Conservation (phyloP, 306 rosid genomes). For the Vigna angularis region DNA sequence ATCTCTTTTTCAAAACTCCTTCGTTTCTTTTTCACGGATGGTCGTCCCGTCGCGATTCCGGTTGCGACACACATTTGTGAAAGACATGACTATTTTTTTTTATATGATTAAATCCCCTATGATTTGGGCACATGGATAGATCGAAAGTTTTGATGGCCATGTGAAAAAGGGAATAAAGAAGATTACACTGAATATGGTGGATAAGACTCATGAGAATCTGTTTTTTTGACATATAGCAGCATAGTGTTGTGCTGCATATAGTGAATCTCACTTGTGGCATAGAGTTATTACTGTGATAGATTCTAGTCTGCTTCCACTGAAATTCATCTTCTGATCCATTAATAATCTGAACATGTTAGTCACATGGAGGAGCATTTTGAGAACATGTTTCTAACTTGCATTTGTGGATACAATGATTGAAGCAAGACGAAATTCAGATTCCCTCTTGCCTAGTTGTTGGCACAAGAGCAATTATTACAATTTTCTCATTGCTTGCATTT, state of each 20-base stretch:
- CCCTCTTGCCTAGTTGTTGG: conserved; percentile 17
- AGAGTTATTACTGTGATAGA: background rate
- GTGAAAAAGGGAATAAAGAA: background rate
- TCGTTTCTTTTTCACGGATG: no score
- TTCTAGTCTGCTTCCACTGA: background rate
- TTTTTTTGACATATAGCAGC: background rate
- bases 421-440: conserved; percentile 31
- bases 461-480: conserved; percentile 17
- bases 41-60: no score
- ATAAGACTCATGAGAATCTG: background rate
- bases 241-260: background rate
- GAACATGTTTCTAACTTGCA: conserved; percentile 31
- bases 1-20: no score
- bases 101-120: background rate
- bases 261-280: background rate
- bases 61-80: background rate
- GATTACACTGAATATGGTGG: background rate
- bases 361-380: conserved; percentile 35
- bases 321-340: background rate
- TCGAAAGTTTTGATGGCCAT: background rate
- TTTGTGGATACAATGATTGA: conserved; percentile 42
- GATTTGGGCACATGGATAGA: background rate
- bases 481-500: conserved; percentile 8
- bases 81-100: background rate
- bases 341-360: conserved; percentile 31